Base-by-base conservation (phyloP, 768 basidiomycete species). In the Crucibulum laeve region DNA sequence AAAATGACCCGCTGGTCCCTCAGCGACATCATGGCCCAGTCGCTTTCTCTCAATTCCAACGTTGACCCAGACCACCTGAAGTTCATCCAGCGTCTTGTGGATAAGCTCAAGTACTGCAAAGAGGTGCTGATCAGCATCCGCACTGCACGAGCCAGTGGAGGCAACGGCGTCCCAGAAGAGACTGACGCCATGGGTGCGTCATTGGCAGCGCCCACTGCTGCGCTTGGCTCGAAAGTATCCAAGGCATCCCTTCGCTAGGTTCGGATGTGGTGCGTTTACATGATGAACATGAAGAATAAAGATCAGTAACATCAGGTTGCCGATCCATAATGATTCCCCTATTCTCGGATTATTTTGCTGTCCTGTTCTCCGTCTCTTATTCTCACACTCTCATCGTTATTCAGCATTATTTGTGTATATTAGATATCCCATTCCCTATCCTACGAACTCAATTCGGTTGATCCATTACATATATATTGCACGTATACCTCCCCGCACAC, bases 101-200 rank as follows among this genome's bases (percentile, higher is more conserved):
- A 84, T 50, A 91, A 91, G 68, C 74, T 92, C 53, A 83, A 83
- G 62, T 93, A 88, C 61, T 89, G 85, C 70, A 85, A 84, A 58
- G 91, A 93, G 59, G 87, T 93, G 25, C 70, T 93, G 38, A 61
- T 74, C 43, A 83, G 80, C 48, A 90, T 90, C 50, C 69, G 71
- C 42, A 77, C 73, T 40, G 83, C 81, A 34, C 82, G 76, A 52
- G 71, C 63, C 2, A 62, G 62, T 21, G 67, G 62, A 18, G 51
- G n/a, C n/a, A n/a, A 51, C 7, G 50, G 55, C 10, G 55, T 49
- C 13, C 47, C 59, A 3, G 63, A 60, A 43, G 64, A 57, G 43
- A 50, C 38, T 21, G 49, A 48, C 24, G 49, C 43, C 35, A 44
- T 44, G 43, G 43, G 43, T 6, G 43, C 33, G 4, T 33, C 43